These are phyloP conservation scores for Hyparrhenia diplandra DNA, from an alignment of 176 grass and related monocot species.

Conservation along the genomic window DNA sequence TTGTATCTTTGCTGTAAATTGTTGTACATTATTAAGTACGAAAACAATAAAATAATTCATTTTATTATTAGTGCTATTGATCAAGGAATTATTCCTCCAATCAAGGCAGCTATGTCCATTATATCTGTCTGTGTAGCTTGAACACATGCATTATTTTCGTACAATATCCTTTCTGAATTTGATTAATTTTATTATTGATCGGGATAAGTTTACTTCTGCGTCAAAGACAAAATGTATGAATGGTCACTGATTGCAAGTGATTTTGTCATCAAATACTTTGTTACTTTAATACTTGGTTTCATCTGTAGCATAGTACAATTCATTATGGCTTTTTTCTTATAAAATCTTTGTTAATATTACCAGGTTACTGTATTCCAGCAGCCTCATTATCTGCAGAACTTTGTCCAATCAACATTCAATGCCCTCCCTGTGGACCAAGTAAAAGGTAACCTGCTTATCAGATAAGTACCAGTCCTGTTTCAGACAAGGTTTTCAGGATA, in stretches of 20 bases:
- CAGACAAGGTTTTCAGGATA: not conserved
- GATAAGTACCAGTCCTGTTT: conserved; percentile 10
- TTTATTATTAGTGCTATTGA: not conserved
- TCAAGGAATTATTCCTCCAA: not conserved
- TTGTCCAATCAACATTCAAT: conserved; percentile 96
- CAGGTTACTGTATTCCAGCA: conserved; percentile 96
- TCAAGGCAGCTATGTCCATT: not conserved
- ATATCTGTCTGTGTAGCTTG: not conserved
- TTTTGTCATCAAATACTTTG: not conserved
- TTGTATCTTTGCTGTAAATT: not conserved
- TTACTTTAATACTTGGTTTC: not conserved
- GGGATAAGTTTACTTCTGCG: not conserved
- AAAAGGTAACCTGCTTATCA: conserved; percentile 56
- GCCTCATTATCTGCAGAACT: conserved; percentile 91
- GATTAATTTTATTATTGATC: too few relatives aligned
- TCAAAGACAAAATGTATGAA: not conserved
- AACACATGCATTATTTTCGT: not conserved
- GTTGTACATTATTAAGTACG: not conserved
- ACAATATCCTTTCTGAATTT: too few relatives aligned
- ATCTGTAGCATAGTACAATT: not conserved
- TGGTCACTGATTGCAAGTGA: not conserved
- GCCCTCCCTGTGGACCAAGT: conserved; percentile 82
- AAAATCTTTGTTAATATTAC: conserved; percentile 21
- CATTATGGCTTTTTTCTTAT: not conserved
- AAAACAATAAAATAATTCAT: not conserved